Evolutionary conservation across 139 green algal species (phyloP), one percentile per base, ranked within the genome.

Genomic region (Dunaliella primolecta): DNA sequence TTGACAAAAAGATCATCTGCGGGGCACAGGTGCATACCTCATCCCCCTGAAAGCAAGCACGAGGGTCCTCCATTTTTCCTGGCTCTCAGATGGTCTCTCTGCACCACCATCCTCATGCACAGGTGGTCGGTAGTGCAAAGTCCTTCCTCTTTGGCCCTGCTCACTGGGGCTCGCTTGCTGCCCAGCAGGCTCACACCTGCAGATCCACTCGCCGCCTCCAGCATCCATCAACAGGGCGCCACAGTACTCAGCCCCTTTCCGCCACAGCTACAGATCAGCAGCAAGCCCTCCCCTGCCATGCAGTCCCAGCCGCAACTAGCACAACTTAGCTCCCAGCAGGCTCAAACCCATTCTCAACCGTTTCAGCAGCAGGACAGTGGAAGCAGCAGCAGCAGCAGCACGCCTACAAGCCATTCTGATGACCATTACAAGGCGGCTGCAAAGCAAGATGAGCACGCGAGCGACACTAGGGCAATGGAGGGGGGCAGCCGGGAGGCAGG

Each of bases 111-210:
- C 46, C 15, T 15, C 46, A 64, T 64, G 46, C 46, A 64, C 46
- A 64, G 46, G 46, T 64, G 46, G 46, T 64, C 46, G 7, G 91
- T 93, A 84, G 90, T 75, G 2, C 89, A 91, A 36, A 84, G 57
- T 64, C 46, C 46, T 15, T 15, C 15, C 46, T 64, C 46, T 25
- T 15, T 64, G 46, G 7, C 46, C 46, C 15, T 64, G 46, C 46
- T 64, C 7, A 64, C 7, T 64, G 46, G 46, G 46, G 46, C 46
- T 64, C 46, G 46, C 46, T 64, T 64, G 46, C 46, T 64, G 46
- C 46, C 46, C 7, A 15, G 46, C 46, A 64, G 15, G 46, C 46
- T 64, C 46, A 64, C 46, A 64, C n/a, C n/a, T n/a, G n/a, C n/a
- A n/a, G n/a, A n/a, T n/a, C n/a, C n/a, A n/a, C n/a, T n/a, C n/a